Percentiles rank a stretch among this genome's conserved stretches.
Conservation (phyloP, 2,329 filamentous ascomycete genomes). For the Microdochium paspali region DNA sequence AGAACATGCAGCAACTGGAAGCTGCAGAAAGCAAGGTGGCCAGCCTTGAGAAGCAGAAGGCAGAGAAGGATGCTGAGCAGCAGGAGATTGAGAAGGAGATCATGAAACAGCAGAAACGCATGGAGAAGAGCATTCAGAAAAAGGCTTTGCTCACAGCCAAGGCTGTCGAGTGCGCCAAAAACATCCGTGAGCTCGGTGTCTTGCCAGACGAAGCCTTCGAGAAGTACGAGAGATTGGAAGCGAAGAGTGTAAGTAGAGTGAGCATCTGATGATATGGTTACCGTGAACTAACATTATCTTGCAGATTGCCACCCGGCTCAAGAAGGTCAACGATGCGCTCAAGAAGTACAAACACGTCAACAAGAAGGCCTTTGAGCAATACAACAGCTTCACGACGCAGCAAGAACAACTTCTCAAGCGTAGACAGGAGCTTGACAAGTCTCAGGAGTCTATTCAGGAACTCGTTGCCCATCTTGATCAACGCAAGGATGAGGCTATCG, state of each 20-base stretch:
- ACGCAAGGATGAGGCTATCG: slow-evolving; percentile 94
- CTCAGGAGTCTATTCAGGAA: slow-evolving; percentile 80
- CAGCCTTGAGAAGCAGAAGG: slow-evolving; percentile 32
- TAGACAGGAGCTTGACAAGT: slow-evolving; percentile 77
- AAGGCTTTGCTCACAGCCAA: slow-evolving; percentile 72
- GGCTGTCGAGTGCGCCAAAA: slow-evolving; percentile 72
- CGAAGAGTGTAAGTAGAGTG: slow-evolving; percentile 54
- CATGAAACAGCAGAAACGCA: slow-evolving; percentile 75
- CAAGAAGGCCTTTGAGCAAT: slow-evolving; percentile 99
- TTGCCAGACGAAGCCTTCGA: slow-evolving; percentile 89
- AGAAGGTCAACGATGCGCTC: slow-evolving; percentile 83
- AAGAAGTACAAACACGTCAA: slow-evolving; percentile 98
- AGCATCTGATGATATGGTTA: not conserved
- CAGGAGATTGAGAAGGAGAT: slow-evolving; percentile 70
- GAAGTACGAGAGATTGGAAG: slow-evolving; percentile 77
- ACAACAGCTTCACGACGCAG: slow-evolving; percentile 92
- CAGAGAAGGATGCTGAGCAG: slow-evolving; percentile 60
- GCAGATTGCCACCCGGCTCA: slow-evolving; percentile 58
- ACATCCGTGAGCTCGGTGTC: slow-evolving; percentile 87
- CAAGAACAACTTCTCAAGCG: slow-evolving; percentile 79
- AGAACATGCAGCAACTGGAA: slow-evolving; percentile 69
- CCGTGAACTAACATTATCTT: slow-evolving; percentile 10
- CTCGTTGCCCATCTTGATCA: slow-evolving; percentile 89
- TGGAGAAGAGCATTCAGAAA: slow-evolving; percentile 87
- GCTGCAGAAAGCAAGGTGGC: slow-evolving; percentile 27